Base-by-base conservation (phyloP, 108 stramenopile genomes). In the Cylindrotheca closterium region DNA sequence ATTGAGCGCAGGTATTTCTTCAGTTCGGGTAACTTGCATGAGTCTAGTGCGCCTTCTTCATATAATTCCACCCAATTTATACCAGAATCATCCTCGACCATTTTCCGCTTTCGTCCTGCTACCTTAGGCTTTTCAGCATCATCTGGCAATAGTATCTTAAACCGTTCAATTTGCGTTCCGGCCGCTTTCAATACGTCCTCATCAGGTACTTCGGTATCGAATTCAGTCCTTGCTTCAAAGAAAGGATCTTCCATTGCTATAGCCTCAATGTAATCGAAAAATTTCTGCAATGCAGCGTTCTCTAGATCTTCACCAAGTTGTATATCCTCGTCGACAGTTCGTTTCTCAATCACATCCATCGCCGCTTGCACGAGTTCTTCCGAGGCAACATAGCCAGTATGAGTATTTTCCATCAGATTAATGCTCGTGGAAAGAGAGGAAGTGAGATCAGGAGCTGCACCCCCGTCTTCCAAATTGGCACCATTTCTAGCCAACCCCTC, bases 251-350 rank as follows among this genome's bases (percentile, higher is more conserved):
- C 82, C 30, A 84, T 67, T 30, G 83, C 81, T 10, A 85, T 73
- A 10, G 68, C 71, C 68, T 91, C 87, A 0, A 92, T 52, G 57
- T 85, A 89, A 25, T 78, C 75, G 51, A 75, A 88, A 56, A 88
- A 89, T 51, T 82, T 56, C 17, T 54, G 72, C 1, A 92, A 67
- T n/a, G 58, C 76, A 10, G 84, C 86, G 69, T 92, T 92, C 50
- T 87, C 68, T 60, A 89, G 83, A 37, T 78, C 60, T 48, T 73
- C 75, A 17, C 83, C 86, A 26, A 79, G 47, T 29, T 69, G 69
- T 15, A 73, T 17, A n/a, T n/a, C n/a, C 23, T 31, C 59, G 21
- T 52, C 58, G 3, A 77, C 34, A 33, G 49, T 32, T 57, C 67
- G 84, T 12, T 74, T 71, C 17, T 65, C 26, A 21, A 92, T 77